A percentile compares a stretch with the other conserved stretches of the same genome.
Conservation (phyloP, 495 filamentous ascomycete genomes). For the Parathielavia hyrcaniae region DNA sequence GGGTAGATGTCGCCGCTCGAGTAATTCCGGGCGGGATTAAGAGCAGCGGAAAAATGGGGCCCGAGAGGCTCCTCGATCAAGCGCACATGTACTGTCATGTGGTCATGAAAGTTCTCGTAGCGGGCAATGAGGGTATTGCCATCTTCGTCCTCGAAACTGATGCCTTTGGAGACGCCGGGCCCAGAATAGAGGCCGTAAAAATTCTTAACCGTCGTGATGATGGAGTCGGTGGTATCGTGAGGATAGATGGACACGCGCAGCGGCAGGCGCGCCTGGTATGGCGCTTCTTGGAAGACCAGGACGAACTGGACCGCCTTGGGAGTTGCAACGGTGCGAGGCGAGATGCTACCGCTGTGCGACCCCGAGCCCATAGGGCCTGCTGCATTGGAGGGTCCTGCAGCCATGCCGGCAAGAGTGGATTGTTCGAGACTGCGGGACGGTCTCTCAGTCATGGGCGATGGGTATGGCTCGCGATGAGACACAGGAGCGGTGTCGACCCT, state of each 20-base stretch:
- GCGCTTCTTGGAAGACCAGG: slow-evolving; percentile 67
- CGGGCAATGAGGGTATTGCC: slow-evolving; percentile 85
- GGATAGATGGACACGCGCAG: slow-evolving; percentile 87
- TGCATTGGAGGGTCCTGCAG: slow-evolving; percentile 17
- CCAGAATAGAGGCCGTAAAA: slow-evolving; percentile 89
- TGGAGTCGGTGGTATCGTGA: slow-evolving; percentile 92
- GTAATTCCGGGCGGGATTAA: slow-evolving; percentile 28
- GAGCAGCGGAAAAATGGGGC: slow-evolving; percentile 33
- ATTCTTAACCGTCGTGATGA: slow-evolving; percentile 93
- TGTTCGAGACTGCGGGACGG: neutral
- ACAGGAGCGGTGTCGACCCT: slow-evolving; percentile 7
- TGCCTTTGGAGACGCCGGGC: slow-evolving; percentile 55
- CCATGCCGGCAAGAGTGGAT: slow-evolving; percentile 16
- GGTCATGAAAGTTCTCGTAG: slow-evolving; percentile 86
- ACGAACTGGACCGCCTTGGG: slow-evolving; percentile 83
- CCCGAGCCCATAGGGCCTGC: slow-evolving; percentile 7
- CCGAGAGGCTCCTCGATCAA: slow-evolving; percentile 63
- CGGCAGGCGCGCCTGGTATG: slow-evolving; percentile 71
- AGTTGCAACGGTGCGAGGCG: slow-evolving; percentile 41
- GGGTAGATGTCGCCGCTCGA: slow-evolving; percentile 31
- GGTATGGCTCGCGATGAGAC: slow-evolving; percentile 6
- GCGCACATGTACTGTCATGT: slow-evolving; percentile 85
- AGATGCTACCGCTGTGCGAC: slow-evolving; percentile 38
- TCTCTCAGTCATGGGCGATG: slow-evolving; percentile 12
- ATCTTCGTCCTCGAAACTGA: slow-evolving; percentile 85